phyloP scores from a whole-genome alignment of 352 stramenopile species.

The Phytophthora sp. region DNA sequence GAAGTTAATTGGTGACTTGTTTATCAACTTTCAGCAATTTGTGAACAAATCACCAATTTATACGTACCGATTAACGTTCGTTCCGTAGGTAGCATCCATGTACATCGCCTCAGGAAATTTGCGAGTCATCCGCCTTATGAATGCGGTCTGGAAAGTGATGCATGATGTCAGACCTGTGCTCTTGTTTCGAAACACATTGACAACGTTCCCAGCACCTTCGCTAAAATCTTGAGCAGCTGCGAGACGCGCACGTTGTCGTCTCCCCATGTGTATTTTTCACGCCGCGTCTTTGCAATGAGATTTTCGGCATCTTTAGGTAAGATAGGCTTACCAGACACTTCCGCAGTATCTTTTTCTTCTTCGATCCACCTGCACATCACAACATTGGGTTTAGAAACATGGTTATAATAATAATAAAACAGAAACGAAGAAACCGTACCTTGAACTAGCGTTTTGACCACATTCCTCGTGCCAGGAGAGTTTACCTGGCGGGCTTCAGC shows the following conservation, averaged over 20 bases:
- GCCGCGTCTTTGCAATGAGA: slow-evolving; percentile 15
- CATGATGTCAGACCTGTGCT: not conserved
- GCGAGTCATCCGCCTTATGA: slow-evolving; percentile 4
- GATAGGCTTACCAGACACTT: slow-evolving; percentile 14
- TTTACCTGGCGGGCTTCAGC: not conserved
- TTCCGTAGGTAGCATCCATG: slow-evolving; percentile 22
- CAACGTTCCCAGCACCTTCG: slow-evolving; percentile 14
- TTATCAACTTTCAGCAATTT: too few species aligned
- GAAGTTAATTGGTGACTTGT: slow-evolving; percentile 3
- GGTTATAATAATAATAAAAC: not conserved
- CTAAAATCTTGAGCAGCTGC: slow-evolving; percentile 12
- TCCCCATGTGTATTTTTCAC: not conserved
- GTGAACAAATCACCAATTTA: not conserved
- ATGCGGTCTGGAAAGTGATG: slow-evolving; percentile 19
- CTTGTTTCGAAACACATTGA: slow-evolving; percentile 7
- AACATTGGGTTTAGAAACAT: not conserved
- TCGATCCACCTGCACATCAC: slow-evolving; percentile 3
- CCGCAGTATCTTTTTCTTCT: slow-evolving; percentile 16
- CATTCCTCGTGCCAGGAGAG: not conserved
- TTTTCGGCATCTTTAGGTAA: slow-evolving; percentile 21
- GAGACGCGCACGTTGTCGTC: slow-evolving; percentile 16
- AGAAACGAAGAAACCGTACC: not conserved
- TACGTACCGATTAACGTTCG: slow-evolving; percentile 17
- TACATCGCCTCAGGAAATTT: slow-evolving; percentile 25
- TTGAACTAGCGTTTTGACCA: slow-evolving; percentile 10